These are phyloP conservation scores for Mycena sp. DNA, from an alignment of 1,284 basidiomycete species.

Conservation along the genomic window DNA sequence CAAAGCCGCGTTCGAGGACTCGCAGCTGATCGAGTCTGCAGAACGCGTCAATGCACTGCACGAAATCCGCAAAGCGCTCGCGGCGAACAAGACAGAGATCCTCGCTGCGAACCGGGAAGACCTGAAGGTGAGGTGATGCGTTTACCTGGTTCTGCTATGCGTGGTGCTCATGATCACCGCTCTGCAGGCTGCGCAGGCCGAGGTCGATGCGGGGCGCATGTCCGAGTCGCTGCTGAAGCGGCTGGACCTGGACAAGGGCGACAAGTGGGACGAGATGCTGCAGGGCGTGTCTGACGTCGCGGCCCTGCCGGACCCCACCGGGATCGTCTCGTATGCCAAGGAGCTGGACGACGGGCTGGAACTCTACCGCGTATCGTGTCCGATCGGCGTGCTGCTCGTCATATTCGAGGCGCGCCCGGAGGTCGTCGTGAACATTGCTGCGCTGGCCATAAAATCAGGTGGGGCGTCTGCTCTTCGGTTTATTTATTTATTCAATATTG, in stretches of 20 bases:
- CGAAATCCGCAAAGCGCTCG: constrained; percentile 75
- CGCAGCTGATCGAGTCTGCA: constrained; percentile 77
- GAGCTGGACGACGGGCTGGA: constrained; percentile 89
- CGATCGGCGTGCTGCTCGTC: constrained; percentile 95
- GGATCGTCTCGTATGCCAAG: constrained; percentile 87
- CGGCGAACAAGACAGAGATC: constrained; percentile 71
- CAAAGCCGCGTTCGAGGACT: constrained; percentile 85
- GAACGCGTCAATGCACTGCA: constrained; percentile 80
- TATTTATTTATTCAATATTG: too few relatives aligned
- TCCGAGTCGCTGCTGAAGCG: constrained; percentile 85
- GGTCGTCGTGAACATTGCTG: constrained; percentile 97
- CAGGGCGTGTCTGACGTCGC: constrained; percentile 92
- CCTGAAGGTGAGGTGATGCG: constrained; percentile 63
- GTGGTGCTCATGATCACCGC: constrained; percentile 31
- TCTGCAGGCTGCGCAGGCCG: constrained; percentile 74
- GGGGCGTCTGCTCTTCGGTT: too few relatives aligned
- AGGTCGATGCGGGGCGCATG: constrained; percentile 87
- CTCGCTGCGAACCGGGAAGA: constrained; percentile 85
- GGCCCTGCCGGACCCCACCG: constrained; percentile 86
- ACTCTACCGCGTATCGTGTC: constrained; percentile 94
- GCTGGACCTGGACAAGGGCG: constrained; percentile 84
- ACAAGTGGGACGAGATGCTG: constrained; percentile 96
- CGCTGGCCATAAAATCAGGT: constrained; percentile 97
- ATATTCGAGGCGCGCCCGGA: constrained; percentile 99
- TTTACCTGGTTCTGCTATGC: neutral